Evolutionary conservation across 371 early-diverging fungal genomes (phyloP).

Genomic region (Mucor saturninus): DNA sequence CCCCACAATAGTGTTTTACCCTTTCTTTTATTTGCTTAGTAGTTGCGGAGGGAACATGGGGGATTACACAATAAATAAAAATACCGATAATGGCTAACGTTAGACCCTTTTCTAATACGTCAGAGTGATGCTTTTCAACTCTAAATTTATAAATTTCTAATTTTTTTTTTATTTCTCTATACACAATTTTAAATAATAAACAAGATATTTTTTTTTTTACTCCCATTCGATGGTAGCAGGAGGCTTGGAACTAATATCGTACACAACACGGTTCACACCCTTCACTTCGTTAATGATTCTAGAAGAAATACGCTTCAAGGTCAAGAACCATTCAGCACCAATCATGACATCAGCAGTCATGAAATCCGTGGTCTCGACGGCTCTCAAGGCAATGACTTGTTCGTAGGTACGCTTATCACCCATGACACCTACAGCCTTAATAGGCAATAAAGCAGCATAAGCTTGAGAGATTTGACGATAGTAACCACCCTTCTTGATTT

Average conservation of each 20-base stretch:
- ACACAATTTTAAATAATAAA: too few species aligned
- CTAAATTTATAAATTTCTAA: too few species aligned
- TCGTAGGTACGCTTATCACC: conserved; percentile 98
- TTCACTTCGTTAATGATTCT: conserved; percentile 97
- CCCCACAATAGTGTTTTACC: too few species aligned
- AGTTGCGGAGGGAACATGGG: too few species aligned
- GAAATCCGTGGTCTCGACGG: conserved; percentile 95
- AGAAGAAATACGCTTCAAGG: conserved; percentile 87
- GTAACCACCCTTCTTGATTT: conserved; percentile 95
- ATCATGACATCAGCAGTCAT: conserved; percentile 97
- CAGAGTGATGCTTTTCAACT: too few species aligned
- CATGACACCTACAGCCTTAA: conserved; percentile 98
- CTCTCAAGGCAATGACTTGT: conserved; percentile 96
- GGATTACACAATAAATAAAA: too few species aligned
- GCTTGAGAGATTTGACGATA: conserved; percentile 97
- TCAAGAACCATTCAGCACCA: conserved; percentile 56
- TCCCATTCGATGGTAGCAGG: conserved; percentile 97
- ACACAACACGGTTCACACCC: conserved; percentile 97
- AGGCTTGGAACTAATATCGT: conserved; percentile 94
- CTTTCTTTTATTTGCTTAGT: too few species aligned
- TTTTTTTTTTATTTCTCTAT: background rate
- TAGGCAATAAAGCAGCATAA: conserved; percentile 93
- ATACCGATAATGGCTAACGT: too few species aligned
- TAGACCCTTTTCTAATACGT: too few species aligned
- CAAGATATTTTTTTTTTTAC: conserved; percentile 38